Percentiles rank a stretch among this genome's conserved stretches.
phyloP scores from a whole-genome alignment of 1,284 basidiomycete genomes.

The Irpex sp. region DNA sequence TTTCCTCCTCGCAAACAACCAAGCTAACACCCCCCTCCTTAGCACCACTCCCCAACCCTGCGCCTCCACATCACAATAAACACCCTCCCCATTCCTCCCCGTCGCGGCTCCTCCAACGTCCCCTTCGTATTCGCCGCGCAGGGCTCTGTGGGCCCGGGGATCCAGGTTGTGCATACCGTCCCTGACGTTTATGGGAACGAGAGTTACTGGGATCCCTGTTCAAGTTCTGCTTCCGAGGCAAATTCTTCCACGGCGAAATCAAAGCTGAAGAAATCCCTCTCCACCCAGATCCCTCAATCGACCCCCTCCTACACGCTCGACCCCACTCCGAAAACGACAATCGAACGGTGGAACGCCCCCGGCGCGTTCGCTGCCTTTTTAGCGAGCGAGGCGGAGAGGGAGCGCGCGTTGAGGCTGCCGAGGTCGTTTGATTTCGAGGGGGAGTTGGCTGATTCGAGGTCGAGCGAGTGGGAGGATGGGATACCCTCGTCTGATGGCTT shows the following conservation, averaged over 20 bases:
- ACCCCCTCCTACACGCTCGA: conserved; percentile 6
- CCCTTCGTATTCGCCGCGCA: conserved; percentile 56
- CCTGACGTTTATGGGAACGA: conserved; percentile 9
- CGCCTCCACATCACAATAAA: conserved; percentile 62
- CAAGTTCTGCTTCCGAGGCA: conserved; percentile 3
- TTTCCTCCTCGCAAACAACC: too few species aligned
- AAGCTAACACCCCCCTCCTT: neutral
- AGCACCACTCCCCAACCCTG: conserved; percentile 52
- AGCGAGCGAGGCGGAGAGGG: conserved; percentile 21
- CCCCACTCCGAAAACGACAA: conserved; percentile 7
- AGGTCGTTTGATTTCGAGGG: conserved; percentile 2
- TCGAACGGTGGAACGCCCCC: conserved; percentile 26
- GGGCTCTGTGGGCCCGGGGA: conserved; percentile 29
- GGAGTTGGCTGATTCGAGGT: conserved; percentile 5
- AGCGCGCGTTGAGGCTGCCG: conserved; percentile 15
- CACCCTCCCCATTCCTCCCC: conserved; percentile 39
- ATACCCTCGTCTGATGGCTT: neutral
- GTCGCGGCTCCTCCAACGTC: conserved; percentile 53
- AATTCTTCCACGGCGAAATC: too few species aligned
- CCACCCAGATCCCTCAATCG: too few species aligned
- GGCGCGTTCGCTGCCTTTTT: conserved; percentile 29
- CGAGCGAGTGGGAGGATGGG: too few species aligned
- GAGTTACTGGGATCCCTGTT: too few species aligned
- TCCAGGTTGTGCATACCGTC: conserved; percentile 23
- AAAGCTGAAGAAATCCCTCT: too few species aligned